phyloP scores from a whole-genome alignment of 345 rosid species.

The Adansonia digitata region DNA sequence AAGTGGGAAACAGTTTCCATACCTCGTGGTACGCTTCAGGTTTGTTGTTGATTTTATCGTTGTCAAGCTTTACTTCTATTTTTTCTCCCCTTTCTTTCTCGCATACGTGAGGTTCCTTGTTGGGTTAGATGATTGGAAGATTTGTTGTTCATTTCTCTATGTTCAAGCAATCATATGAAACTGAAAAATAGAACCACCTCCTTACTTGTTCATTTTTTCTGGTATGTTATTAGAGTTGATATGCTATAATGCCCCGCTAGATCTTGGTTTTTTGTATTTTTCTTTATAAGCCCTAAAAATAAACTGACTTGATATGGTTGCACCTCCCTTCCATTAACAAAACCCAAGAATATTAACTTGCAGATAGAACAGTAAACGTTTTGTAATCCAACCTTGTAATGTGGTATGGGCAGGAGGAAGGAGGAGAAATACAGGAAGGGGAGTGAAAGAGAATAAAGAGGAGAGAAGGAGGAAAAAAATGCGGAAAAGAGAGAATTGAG shows the following conservation, averaged over 20 bases:
- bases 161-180: not conserved
- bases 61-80: constrained; percentile 7
- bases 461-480: not conserved
- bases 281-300: not conserved
- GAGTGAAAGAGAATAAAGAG: not conserved
- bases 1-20: constrained; percentile 69
- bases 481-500: not conserved
- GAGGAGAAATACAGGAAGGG: not conserved
- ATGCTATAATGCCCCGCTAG: not conserved
- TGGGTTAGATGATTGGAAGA: not conserved
- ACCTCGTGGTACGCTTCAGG: constrained; percentile 98
- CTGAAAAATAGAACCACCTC: not conserved
- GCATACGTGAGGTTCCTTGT: not conserved
- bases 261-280: not conserved
- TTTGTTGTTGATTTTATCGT: constrained; percentile 37
- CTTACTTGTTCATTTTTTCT: not conserved
- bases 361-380: not conserved
- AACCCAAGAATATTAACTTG: not conserved
- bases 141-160: not conserved
- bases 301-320: not conserved
- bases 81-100: not conserved
- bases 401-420: not conserved
- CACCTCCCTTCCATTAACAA: not conserved
- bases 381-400: not conserved
- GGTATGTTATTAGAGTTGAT: not conserved